Evolutionary conservation across 495 filamentous ascomycete genomes (phyloP), one percentile per base, ranked within the genome.

Genomic region (Penicillium robsamsonii): DNA sequence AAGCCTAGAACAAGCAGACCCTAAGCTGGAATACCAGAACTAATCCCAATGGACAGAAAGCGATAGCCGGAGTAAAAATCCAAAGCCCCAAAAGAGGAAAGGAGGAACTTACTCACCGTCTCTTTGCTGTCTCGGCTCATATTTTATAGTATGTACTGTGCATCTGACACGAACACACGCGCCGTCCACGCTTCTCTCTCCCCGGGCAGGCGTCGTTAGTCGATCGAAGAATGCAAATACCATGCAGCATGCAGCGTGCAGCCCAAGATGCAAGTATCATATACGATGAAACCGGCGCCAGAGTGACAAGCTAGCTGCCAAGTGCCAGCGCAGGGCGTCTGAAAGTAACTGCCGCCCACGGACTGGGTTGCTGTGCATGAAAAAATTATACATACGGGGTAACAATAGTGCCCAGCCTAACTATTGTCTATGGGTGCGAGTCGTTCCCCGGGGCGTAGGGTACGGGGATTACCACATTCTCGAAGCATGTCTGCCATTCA

Each of bases 391-490:
- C 15, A 38, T 38, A 38, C 25, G 25, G 25, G 25, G 25, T 27
- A 27, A 22, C n/a, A 38, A 46, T 8, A 29, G 44, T 4, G 3
- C 25, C 15, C 25, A 47, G 43, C 43, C 24, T 24, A 11, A 44
- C 43, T 29, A 22, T 7, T n/a, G 7, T 9, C 15, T 8, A 27
- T 27, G 13, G 31, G 11, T 18, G 47, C 9, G 1, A 15, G 11
- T 37, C 31, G 24, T 22, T 24, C 31, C 33, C 20, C 2, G 47
- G 24, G 38, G 2, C 13, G 31, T 6, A 4, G 24, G 2, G 4
- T 11, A 27, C 17, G 48, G 10, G 42, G 37, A 40, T 38, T 40
- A 48, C 61, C 53, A 58, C 64, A 60, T 67, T 67, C 64, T 64
- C 61, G 64, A 64, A 67, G 58, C 53, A 61, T 64, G 45, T 51